Base-by-base conservation (phyloP, 140 eudicot genomes). In the Oenanthe javanica region DNA sequence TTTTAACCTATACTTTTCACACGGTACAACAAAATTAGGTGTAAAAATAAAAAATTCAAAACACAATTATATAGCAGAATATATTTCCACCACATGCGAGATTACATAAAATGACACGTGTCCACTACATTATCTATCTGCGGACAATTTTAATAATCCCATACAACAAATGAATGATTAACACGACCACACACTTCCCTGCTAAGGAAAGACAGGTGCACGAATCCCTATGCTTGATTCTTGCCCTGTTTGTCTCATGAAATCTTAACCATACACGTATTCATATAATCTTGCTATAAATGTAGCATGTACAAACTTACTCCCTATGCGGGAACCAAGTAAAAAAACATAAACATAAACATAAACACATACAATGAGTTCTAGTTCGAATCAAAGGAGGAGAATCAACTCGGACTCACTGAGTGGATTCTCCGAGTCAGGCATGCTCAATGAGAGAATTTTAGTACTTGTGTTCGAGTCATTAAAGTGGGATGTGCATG, bases 401-500 rank as follows among this genome's bases (percentile, higher is more conserved):
- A 70, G 84, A 69, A 55, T 85, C 21, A 84, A 72, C 77, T 19
- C 83, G 19, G 84, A 76, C 80, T 19, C 85, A 75, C 31, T 74
- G 8, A 69, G 73, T 2, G 83, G 82, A 49, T 57, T 72, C 0
- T 80, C 83, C 72, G 89, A 83, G 81, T 80, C 87, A 38, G 21
- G 19, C 1, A 75, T 92, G 18, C 83, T 86, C 4, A 86, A 94
- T 85, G 96, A 94, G 83, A 67, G 91, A 16, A 76, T 94, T 23
- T 86, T 94, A 0, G 0, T 92, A 0, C 81, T 94, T 9, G 89
- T 92, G 1, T 87, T 94, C 84, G 88, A 90, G 82, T 84, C 82
- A 4, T 77, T 93, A 70, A 90, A 91, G 19, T 93, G 97, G 97
- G 97, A 93, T 59, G 87, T 93, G 18, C 86, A 80, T 23, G 81